Conservation (phyloP, 352 stramenopile genomes). For the Globisporangium canariense region DNA sequence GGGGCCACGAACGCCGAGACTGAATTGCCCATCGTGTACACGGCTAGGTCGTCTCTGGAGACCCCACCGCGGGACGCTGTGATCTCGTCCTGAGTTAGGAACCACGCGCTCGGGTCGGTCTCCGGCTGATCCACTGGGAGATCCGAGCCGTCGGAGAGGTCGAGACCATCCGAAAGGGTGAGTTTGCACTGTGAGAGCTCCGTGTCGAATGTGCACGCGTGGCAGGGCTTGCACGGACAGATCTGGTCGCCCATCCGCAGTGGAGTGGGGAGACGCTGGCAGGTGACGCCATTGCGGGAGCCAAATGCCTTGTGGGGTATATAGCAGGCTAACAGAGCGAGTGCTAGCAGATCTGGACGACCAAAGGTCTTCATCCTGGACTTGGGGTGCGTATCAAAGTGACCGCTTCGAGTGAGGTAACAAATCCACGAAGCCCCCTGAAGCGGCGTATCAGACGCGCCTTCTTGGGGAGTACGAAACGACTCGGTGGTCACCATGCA, state of each 20-base stretch:
- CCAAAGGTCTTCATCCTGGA: not conserved
- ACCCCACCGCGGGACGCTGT: conserved; percentile 23
- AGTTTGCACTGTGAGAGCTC: conserved; percentile 17
- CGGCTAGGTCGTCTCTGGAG: conserved; percentile 14
- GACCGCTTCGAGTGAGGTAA: not conserved
- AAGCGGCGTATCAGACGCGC: not conserved
- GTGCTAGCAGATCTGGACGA: not conserved
- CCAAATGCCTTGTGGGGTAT: no score
- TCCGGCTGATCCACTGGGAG: conserved; percentile 17
- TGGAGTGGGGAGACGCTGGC: conserved; percentile 7
- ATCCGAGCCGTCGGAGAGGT: conserved; percentile 23
- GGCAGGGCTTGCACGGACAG: conserved; percentile 37
- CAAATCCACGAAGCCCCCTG: not conserved
- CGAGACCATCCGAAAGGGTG: conserved; percentile 12
- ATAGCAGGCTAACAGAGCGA: not conserved
- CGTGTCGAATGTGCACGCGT: conserved; percentile 28
- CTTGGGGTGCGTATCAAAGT: not conserved
- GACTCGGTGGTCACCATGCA: not conserved
- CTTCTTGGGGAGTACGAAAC: not conserved
- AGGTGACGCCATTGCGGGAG: conserved; percentile 7
- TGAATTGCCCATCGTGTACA: conserved; percentile 17
- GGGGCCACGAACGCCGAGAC: conserved; percentile 23
- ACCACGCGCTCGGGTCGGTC: conserved; percentile 21
- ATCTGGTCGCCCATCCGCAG: conserved; percentile 18
- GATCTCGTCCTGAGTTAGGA: conserved; percentile 28